A percentile compares a stretch with the other conserved stretches of the same genome.
phyloP scores from a whole-genome alignment of 2,329 filamentous ascomycete genomes.

The Ascosphaera acerosa region DNA sequence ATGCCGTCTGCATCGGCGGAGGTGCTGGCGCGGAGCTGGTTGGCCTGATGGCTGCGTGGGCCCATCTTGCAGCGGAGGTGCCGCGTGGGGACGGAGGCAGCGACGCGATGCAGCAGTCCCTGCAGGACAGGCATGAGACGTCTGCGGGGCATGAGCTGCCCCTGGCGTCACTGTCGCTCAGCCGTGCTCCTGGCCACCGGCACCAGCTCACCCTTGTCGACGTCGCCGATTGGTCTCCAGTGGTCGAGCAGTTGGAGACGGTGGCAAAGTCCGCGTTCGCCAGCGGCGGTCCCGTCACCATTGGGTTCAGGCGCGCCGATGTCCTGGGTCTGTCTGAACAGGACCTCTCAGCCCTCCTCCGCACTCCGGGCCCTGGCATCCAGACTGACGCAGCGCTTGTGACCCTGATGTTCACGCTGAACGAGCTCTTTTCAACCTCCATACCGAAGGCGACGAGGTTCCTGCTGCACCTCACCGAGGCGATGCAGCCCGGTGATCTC shows the following conservation, averaged over 20 bases:
- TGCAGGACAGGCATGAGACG: background rate
- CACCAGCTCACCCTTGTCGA: conserved; percentile 58
- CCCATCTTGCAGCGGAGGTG: no score
- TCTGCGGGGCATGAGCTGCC: background rate
- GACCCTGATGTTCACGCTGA: conserved; percentile 80
- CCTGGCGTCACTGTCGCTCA: conserved; percentile 10
- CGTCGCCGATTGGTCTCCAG: conserved; percentile 48
- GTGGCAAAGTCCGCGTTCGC: conserved; percentile 21
- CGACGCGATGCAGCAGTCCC: background rate
- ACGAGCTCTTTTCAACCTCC: conserved; percentile 69
- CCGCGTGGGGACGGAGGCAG: conserved; percentile 9
- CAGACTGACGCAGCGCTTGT: conserved; percentile 27
- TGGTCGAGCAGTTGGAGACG: conserved; percentile 32
- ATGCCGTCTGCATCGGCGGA: conserved; percentile 34
- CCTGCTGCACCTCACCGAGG: conserved; percentile 39
- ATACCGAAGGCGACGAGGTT: conserved; percentile 53
- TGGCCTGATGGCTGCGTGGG: conserved; percentile 30
- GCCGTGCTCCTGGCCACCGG: no score
- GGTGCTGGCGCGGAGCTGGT: conserved; percentile 42
- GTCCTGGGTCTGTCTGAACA: conserved; percentile 20
- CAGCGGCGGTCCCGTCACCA: conserved; percentile 7
- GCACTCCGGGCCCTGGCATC: conserved; percentile 1
- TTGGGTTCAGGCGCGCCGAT: conserved; percentile 26
- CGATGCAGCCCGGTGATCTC: conserved; percentile 32
- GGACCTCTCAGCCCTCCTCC: conserved; percentile 15